phyloP scores from a whole-genome alignment of 306 rosid species.

The Luffa aegyptiaca region DNA sequence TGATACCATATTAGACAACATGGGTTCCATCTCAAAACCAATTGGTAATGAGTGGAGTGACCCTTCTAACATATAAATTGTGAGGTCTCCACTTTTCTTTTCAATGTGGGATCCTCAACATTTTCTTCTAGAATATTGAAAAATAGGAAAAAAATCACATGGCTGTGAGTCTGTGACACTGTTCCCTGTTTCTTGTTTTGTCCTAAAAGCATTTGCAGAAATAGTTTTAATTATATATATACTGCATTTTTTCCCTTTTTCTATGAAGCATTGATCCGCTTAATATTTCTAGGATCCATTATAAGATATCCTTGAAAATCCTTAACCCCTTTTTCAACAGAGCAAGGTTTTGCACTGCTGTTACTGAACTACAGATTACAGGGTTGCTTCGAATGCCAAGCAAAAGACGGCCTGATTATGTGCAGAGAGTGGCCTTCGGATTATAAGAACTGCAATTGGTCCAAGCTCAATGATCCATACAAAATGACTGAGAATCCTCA shows the following conservation, averaged over 20 bases:
- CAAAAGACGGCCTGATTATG: constrained; percentile 80
- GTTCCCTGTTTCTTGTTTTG: neutral
- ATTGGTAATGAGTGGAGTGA: too few relatives aligned
- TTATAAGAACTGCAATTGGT: constrained; percentile 18
- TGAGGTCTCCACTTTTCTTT: too few relatives aligned
- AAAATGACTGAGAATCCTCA: neutral
- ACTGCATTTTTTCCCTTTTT: neutral
- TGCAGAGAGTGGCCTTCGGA: constrained; percentile 86
- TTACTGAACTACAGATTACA: constrained; percentile 70
- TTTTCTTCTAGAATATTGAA: neutral
- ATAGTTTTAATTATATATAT: neutral
- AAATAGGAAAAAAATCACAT: neutral
- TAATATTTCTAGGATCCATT: neutral
- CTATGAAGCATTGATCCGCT: neutral
- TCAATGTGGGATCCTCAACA: too few relatives aligned
- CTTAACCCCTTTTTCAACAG: constrained; percentile 44
- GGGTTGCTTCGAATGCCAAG: constrained; percentile 85
- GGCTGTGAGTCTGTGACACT: neutral
- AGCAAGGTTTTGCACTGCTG: constrained; percentile 89
- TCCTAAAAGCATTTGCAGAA: neutral
- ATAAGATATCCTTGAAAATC: constrained; percentile 12
- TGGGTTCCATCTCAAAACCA: too few relatives aligned
- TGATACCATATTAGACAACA: too few relatives aligned
- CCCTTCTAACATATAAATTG: too few relatives aligned
- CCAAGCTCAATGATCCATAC: neutral